Percentiles rank a stretch among this genome's conserved stretches.
These are phyloP conservation scores for Dioscorea cayenensis DNA, from an alignment of 116 monocot genomes.

Conservation along the genomic window DNA sequence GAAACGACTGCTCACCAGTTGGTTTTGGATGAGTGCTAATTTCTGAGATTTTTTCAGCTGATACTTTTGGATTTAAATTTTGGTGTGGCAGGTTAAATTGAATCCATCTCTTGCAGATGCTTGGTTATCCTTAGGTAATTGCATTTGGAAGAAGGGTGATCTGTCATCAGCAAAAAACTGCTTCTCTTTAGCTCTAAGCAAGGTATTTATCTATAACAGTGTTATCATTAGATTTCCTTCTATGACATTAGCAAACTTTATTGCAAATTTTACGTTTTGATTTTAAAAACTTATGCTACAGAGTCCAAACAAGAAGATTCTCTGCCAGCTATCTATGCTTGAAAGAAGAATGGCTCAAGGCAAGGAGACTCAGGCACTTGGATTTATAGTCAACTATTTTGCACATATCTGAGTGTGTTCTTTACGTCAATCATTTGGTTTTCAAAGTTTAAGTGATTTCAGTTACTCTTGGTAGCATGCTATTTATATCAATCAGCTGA, in stretches of 20 bases:
- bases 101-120: slow-evolving; percentile 95
- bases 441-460: too few species aligned
- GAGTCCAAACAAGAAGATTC: slow-evolving; percentile 80
- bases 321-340: slow-evolving; percentile 96
- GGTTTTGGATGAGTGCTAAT: neutral
- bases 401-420: slow-evolving; percentile 9
- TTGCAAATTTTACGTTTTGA: neutral
- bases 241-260: neutral
- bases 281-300: slow-evolving; percentile 18
- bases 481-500: too few species aligned
- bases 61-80: slow-evolving; percentile 8
- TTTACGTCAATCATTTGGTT: neutral
- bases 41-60: neutral
- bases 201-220: slow-evolving; percentile 31
- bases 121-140: slow-evolving; percentile 93
- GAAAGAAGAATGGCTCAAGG: slow-evolving; percentile 96
- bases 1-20: slow-evolving; percentile 2
- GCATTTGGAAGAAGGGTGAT: slow-evolving; percentile 98
- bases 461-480: too few species aligned
- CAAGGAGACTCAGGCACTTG: slow-evolving; percentile 16
- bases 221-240: neutral
- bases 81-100: slow-evolving; percentile 78
- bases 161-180: slow-evolving; percentile 78
- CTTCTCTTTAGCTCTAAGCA: slow-evolving; percentile 74
- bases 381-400: neutral